These are phyloP conservation scores for Calonectria crousiana DNA, from an alignment of 2,329 filamentous ascomycete species.

Conservation along the genomic window DNA sequence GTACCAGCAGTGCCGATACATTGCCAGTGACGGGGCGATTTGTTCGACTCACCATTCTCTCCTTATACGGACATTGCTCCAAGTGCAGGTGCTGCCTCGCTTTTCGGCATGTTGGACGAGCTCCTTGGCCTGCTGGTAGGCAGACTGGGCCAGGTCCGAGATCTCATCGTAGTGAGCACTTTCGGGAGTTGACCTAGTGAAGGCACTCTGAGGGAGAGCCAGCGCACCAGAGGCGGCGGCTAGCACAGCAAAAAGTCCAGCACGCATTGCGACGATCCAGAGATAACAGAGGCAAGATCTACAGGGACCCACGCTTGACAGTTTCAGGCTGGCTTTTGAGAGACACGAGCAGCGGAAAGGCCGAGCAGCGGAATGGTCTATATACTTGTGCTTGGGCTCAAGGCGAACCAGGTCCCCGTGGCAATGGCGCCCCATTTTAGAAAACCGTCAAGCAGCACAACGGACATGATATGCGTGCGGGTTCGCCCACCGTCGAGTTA, in stretches of 20 bases:
- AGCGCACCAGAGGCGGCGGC: slow-evolving; percentile 37
- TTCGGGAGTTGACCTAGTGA: slow-evolving; percentile 31
- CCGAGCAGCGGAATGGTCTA: slow-evolving; percentile 5
- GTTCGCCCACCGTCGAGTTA: slow-evolving; percentile 1
- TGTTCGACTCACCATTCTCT: slow-evolving; percentile 46
- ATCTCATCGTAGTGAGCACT: slow-evolving; percentile 36
- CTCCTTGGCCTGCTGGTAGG: slow-evolving; percentile 40
- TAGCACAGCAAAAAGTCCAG: slow-evolving; percentile 32
- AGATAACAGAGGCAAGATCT: slow-evolving; percentile 8
- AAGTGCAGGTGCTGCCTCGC: slow-evolving; percentile 41
- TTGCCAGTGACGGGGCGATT: slow-evolving; percentile 38
- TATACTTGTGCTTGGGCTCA: slow-evolving; percentile 17
- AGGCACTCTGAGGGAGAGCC: slow-evolving; percentile 30
- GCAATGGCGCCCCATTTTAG: background rate
- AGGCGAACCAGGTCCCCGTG: background rate
- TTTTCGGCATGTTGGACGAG: slow-evolving; percentile 33
- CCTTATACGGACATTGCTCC: slow-evolving; percentile 47
- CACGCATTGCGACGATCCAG: slow-evolving; percentile 36
- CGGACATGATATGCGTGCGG: background rate
- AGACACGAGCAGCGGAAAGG: slow-evolving; percentile 10
- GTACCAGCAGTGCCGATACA: background rate
- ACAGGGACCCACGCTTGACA: slow-evolving; percentile 28
- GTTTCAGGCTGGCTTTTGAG: slow-evolving; percentile 18
- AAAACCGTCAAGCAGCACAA: background rate
- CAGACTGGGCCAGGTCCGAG: slow-evolving; percentile 36